Base-by-base conservation (phyloP, 176 grass and related monocot genomes). In the Dendrocalamus sinicus region DNA sequence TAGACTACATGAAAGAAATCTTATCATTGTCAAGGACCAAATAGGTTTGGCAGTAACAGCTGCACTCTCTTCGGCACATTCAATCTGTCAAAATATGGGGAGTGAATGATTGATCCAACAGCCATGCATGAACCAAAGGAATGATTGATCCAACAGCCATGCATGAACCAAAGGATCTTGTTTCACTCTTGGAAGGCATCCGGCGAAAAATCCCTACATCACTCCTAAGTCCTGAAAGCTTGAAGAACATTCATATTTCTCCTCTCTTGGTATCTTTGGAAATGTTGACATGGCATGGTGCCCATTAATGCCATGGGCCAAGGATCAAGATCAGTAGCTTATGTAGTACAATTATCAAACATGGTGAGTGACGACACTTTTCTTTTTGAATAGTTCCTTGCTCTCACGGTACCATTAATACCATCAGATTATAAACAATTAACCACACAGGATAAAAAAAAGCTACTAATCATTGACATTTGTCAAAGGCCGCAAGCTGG, bases 401-500 rank as follows among this genome's bases (percentile, higher is more conserved):
- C 22, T 41, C n/a, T 11, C 73, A 57, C 30, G 20, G 54, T 76
- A 39, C 55, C 17, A 44, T 23, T 45, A 71, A 22, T 26, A 43
- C 50, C 47, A 40, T 16, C 22, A 70, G 4, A 76, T 39, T 81
- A 55, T 11, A 79, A 37, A 46, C 3, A 55, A 69, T 60, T 76
- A 24, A 46, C 9, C 16, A 1, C 30, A 51, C 24, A 69, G 75
- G 80, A 79, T 35, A 35, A 35, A 39, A 39, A 87, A 64, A 72
- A 23, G 51, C 79, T 67, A 61, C 48, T 26, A 70, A 77, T 77
- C 54, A 90, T 79, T 79, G 58, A 17, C 55, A 73, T 51, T 75
- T 58, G 32, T 22, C 4, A 75, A 79, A 40, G 68, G 55, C 4
- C 2, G 28, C 72, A 15, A 79, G 28, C 35, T 28, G 4, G 26